Evolutionary conservation across 1,284 basidiomycete species (phyloP), one percentile per base, ranked within the genome.

Genomic region (Sanghuangporus weigelae): DNA sequence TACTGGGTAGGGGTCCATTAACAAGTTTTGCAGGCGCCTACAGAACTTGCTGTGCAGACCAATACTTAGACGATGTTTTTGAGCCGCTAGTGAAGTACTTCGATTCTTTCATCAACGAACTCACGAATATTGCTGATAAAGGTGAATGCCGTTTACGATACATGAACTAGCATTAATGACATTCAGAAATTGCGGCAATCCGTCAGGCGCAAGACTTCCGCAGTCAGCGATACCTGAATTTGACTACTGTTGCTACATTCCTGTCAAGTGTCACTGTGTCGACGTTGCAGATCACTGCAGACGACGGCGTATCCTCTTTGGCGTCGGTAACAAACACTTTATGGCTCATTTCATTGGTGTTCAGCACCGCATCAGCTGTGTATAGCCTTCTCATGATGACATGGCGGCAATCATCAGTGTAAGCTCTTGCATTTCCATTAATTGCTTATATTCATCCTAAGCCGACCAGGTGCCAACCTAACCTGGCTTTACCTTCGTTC

Each of bases 211-310:
- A 61, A 42, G 51, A 61, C 8, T 56, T 42, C n/a, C 31, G 36
- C 23, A 61, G 14, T 23, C 39, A 44, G n/a, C 39, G 40, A 2
- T 61, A 42, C 38, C 51, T 61, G 12, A 54, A 61, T 31, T 51
- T 61, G 38, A 61, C 60, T 11, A 56, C 60, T 19, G 42, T 61
- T 8, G 60, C 60, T n/a, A 56, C 60, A 39, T 61, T 61, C 23
- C 38, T 61, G 1, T 61, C 60, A 10, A 44, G 51, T 26, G 60
- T 61, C 39, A 61, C 60, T 10, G 60, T 51, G 31, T 55, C 51
- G 12, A 61, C 60, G 14, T 51, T 61, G 16, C 60, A 61, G 50
- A 61, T 55, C 2, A 48, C 40, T 42, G 40, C 40, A 12, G 40
- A 42, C 40, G 40, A 50, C 36, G 11, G 19, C 40, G 23, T 16